Evolutionary conservation across 75 land plant genomes (phyloP).

Genomic region (Pinus albicaulis): DNA sequence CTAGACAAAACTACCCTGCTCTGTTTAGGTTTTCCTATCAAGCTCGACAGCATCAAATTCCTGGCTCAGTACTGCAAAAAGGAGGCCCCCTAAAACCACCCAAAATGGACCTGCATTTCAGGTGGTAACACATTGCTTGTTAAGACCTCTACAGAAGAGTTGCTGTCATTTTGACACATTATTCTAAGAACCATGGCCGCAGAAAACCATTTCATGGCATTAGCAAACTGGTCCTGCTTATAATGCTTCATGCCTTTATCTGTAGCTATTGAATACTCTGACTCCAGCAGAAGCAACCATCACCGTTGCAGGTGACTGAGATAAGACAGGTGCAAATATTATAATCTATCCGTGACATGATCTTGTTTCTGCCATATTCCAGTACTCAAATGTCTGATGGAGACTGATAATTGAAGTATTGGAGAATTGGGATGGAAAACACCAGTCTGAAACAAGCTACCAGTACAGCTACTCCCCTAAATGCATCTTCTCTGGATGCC

Average conservation of each 20-base stretch:
- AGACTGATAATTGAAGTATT: conserved; percentile 39
- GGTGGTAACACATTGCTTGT: conserved; percentile 51
- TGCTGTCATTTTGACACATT: conserved; percentile 31
- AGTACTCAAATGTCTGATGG: conserved; percentile 70
- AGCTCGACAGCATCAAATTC: too few relatives aligned
- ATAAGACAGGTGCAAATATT: conserved; percentile 77
- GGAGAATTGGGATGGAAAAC: conserved; percentile 56
- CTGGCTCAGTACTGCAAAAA: too few relatives aligned
- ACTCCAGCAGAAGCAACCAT: conserved; percentile 89
- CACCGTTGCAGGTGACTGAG: conserved; percentile 65
- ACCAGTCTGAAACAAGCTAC: conserved; percentile 21
- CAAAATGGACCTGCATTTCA: too few relatives aligned
- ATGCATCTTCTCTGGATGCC: conserved; percentile 15
- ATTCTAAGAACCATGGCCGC: conserved; percentile 81
- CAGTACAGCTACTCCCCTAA: conserved; percentile 49
- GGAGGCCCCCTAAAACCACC: too few relatives aligned
- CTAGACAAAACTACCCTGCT: too few relatives aligned
- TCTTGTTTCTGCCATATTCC: conserved; percentile 68
- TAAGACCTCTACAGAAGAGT: conserved; percentile 53
- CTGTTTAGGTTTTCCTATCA: too few relatives aligned
- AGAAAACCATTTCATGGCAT: conserved; percentile 96
- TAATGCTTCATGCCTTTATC: conserved; percentile 74
- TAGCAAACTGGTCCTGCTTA: conserved; percentile 90
- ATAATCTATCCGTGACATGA: conserved; percentile 63
- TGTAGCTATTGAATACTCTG: conserved; percentile 53